Conservation (phyloP, 78 protist genomes). For the Acrasis kona region DNA sequence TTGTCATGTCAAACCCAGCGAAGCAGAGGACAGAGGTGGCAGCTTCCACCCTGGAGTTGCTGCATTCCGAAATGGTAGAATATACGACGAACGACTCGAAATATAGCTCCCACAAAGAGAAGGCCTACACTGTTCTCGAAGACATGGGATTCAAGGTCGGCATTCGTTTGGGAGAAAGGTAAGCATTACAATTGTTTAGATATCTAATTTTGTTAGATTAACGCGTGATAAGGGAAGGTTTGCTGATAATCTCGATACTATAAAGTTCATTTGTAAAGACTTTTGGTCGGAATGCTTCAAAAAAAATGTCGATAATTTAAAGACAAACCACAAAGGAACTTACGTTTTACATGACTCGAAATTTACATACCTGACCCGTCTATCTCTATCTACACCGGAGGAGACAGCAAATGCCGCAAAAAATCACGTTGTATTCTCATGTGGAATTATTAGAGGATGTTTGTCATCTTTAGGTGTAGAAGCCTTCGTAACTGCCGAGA, state of each 20-base stretch:
- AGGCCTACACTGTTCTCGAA: background rate
- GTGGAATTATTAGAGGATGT: background rate
- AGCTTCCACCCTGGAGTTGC: background rate
- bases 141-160: background rate
- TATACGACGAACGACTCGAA: background rate
- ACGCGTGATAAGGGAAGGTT: background rate
- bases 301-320: background rate
- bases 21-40: background rate
- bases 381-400: background rate
- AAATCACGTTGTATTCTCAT: background rate
- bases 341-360: background rate
- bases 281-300: background rate
- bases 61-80: background rate
- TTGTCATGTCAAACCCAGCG: too few relatives aligned
- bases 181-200: too few relatives aligned
- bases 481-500: background rate
- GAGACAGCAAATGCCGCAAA: background rate
- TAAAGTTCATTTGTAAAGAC: background rate
- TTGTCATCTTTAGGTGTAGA: background rate
- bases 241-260: background rate
- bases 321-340: background rate
- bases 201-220: too few relatives aligned
- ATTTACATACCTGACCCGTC: background rate
- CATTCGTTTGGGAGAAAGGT: background rate
- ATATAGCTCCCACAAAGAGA: background rate